Evolutionary conservation across 2,329 filamentous ascomycete species (phyloP), one percentile per base, ranked within the genome.

Genomic region (Curvularia sp.): DNA sequence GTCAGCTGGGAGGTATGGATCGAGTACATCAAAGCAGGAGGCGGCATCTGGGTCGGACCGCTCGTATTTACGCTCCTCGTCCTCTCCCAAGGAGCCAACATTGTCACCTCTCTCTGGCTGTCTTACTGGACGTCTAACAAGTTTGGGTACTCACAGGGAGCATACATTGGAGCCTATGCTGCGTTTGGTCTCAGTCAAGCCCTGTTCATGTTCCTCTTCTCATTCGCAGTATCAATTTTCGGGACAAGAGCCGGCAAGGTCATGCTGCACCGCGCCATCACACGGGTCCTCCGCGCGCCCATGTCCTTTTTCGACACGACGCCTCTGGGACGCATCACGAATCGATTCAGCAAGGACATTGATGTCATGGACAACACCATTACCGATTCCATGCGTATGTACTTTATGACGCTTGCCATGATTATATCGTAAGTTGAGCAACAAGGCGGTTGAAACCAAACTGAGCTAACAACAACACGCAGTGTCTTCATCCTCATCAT

Each of bases 271-370:
- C 83, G 87, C 34, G 94, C 95, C 6, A 91, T 98, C 69, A 87
- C 83, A 8, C 85, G 91, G 15, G 92, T 95, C 0, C 75, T 89
- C 8, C 81, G 87, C 46, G 87, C 87, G 3, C 87, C 87, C 1
- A 89, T 89, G 92, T 90, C 91, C 4, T 98, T 98, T 80, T 98
- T 98, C 79, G 95, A 99, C 70, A 98, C 95, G 0, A 98, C 95
- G 0, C 95, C 95, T 0, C 84, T 98, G 1, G 95, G 95, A 19
- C 89, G 94, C 36, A 97, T 98, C 75, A 97, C 93, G 21, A 98
- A 98, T 76, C 91, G 95, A 15, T 98, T 98, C 79, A 96, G 92
- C 30, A 90, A 94, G 67, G 95, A 99, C 71, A 91, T 98, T 39
- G 92, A 97, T 71, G 92, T 95, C 55, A 96, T 98, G 92, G 95